These are phyloP conservation scores for Cyberlindnera mississippiensis DNA, from an alignment of 805 yeast genomes.

Conservation along the genomic window DNA sequence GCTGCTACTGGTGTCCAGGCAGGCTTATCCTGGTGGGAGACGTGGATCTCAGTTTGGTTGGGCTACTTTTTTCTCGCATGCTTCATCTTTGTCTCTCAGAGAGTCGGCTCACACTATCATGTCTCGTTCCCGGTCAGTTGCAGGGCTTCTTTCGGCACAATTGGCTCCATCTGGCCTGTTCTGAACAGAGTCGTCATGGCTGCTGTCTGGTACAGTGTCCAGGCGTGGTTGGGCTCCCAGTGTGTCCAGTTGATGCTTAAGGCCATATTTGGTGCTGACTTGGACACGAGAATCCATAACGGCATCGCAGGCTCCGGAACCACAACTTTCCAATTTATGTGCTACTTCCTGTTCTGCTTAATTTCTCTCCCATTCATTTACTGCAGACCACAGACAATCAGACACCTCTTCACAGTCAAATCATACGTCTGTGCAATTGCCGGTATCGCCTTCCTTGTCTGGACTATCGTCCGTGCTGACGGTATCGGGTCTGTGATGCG, in stretches of 20 bases:
- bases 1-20: constrained; percentile 80
- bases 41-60: constrained; percentile 85
- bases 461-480: constrained; percentile 78
- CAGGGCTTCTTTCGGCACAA: constrained; percentile 81
- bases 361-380: constrained; percentile 75
- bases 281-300: constrained; percentile 60
- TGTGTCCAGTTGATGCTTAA: constrained; percentile 75
- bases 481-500: constrained; percentile 74
- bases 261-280: constrained; percentile 67
- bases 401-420: constrained; percentile 81
- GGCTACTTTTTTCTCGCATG: constrained; percentile 71
- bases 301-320: constrained; percentile 55
- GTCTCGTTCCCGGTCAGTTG: constrained; percentile 80
- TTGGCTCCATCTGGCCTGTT: constrained; percentile 86
- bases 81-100: constrained; percentile 66
- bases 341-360: constrained; percentile 81
- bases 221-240: constrained; percentile 79
- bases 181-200: constrained; percentile 86
- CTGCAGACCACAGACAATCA: constrained; percentile 75
- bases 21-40: constrained; percentile 87
- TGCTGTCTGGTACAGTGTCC: constrained; percentile 85
- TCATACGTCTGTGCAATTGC: constrained; percentile 78
- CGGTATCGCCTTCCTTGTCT: constrained; percentile 75
- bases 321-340: constrained; percentile 67
- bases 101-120: constrained; percentile 80